Conservation (phyloP, 1,284 basidiomycete species). For the Ganoderma boninense region DNA sequence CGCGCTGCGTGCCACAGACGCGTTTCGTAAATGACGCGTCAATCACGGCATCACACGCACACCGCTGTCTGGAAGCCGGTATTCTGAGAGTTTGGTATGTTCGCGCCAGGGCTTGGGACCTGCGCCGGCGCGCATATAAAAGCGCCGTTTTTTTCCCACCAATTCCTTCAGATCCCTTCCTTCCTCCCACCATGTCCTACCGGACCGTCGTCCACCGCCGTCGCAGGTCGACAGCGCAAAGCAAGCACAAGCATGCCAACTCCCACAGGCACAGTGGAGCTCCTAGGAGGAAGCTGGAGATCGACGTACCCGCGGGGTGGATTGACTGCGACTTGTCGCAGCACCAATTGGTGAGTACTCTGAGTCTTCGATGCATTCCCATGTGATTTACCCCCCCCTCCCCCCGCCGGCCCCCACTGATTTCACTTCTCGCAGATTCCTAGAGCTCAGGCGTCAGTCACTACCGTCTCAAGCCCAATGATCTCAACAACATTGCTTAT, state of each 20-base stretch:
- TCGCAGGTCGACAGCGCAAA: background rate
- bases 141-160: background rate
- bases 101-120: background rate
- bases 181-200: background rate
- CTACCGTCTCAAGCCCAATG: background rate
- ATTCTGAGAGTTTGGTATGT: background rate
- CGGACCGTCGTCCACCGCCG: background rate
- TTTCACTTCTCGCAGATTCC: background rate
- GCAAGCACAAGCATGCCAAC: background rate
- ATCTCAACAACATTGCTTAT: background rate
- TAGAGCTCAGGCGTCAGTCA: background rate
- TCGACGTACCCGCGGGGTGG: background rate
- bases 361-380: background rate
- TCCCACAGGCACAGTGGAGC: background rate
- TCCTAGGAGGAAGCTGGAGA: background rate
- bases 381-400: background rate
- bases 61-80: background rate
- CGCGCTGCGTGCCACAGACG: background rate
- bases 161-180: background rate
- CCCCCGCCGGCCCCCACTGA: background rate
- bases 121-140: background rate
- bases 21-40: background rate
- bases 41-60: background rate
- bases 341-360: background rate
- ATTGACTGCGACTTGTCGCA: background rate